Evolutionary conservation across 495 filamentous ascomycete genomes (phyloP).

Genomic region (Penicillium herquei): DNA sequence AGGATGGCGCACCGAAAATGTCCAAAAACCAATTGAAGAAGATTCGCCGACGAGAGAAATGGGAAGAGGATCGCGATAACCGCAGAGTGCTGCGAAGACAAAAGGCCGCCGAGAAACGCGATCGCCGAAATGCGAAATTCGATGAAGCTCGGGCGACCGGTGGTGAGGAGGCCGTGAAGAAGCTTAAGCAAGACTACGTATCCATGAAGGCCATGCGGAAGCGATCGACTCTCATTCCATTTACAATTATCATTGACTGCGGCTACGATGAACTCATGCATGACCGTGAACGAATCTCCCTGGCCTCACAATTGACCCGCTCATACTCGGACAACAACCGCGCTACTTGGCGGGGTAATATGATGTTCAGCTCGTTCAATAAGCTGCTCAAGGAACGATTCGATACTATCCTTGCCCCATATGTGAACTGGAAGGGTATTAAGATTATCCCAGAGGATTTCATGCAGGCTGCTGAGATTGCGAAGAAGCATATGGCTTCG

Average conservation of each 20-base stretch:
- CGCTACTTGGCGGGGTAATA: constrained; percentile 60
- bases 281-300: constrained; percentile 75
- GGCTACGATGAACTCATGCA: constrained; percentile 88
- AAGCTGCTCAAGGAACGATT: constrained; percentile 75
- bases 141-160: constrained; percentile 28
- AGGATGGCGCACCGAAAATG: constrained; percentile 33
- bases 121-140: constrained; percentile 49
- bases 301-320: constrained; percentile 78
- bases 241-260: constrained; percentile 85
- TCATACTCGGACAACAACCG: constrained; percentile 83
- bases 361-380: constrained; percentile 73
- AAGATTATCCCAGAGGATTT: constrained; percentile 70
- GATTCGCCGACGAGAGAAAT: constrained; percentile 59
- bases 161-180: constrained; percentile 27
- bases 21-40: constrained; percentile 87
- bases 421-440: constrained; percentile 78
- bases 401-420: constrained; percentile 64
- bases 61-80: constrained; percentile 64
- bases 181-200: constrained; percentile 38
- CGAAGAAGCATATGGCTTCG: constrained; percentile 58
- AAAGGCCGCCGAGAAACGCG: constrained; percentile 63
- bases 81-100: constrained; percentile 72
- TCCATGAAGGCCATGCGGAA: constrained; percentile 22
- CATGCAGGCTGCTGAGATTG: constrained; percentile 56
- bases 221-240: constrained; percentile 56